Evolutionary conservation across 768 basidiomycete genomes (phyloP).

Genomic region (Xanthoconium stramineum): DNA sequence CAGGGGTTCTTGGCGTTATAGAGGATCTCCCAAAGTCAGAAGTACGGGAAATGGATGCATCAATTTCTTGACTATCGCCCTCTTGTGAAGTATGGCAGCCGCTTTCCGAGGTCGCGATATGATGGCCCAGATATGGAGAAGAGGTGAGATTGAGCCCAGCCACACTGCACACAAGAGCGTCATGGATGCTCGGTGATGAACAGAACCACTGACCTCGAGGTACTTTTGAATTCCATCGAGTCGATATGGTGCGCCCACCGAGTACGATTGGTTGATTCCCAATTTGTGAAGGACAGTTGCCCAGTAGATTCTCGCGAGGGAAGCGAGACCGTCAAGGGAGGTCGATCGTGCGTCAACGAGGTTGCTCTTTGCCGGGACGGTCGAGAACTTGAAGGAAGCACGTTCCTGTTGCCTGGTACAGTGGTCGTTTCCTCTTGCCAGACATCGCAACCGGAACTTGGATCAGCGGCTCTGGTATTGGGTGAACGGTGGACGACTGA

Average conservation of each 20-base stretch:
- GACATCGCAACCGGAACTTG: background rate
- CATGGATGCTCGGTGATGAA: slow-evolving; percentile 1
- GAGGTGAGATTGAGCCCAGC: slow-evolving; percentile 6
- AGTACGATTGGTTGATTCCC: slow-evolving; percentile 24
- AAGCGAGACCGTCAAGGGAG: slow-evolving; percentile 15
- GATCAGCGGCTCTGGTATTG: background rate
- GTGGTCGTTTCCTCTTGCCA: slow-evolving; percentile 14
- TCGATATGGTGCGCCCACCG: slow-evolving; percentile 20
- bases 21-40: slow-evolving; percentile 48
- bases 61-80: slow-evolving; percentile 38
- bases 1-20: slow-evolving; percentile 49
- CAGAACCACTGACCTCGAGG: slow-evolving; percentile 13
- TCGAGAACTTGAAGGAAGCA: slow-evolving; percentile 1
- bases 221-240: slow-evolving; percentile 8
- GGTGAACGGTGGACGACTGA: background rate
- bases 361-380: slow-evolving; percentile 27
- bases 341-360: slow-evolving; percentile 27
- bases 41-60: slow-evolving; percentile 35
- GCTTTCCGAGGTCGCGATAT: slow-evolving; percentile 19
- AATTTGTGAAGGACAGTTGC: slow-evolving; percentile 24
- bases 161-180: slow-evolving; percentile 11
- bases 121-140: slow-evolving; percentile 12
- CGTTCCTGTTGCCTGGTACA: slow-evolving; percentile 1
- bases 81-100: slow-evolving; percentile 10
- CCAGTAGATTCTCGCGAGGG: slow-evolving; percentile 29